Evolutionary conservation across 2,329 filamentous ascomycete species (phyloP).

Genomic region (Calcarisporium arbuscula): DNA sequence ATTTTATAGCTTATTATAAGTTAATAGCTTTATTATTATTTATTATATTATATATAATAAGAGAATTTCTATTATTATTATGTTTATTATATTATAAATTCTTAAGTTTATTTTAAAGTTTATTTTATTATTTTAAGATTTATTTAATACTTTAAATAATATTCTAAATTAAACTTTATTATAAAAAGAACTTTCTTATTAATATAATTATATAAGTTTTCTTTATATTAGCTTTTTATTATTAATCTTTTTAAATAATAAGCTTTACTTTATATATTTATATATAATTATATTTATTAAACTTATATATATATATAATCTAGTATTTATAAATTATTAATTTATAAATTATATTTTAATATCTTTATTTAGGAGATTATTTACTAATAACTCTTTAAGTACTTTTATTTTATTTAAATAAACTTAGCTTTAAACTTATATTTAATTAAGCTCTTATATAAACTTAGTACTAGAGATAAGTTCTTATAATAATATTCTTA

Average conservation of each 20-base stretch:
- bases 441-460: not conserved
- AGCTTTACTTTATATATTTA: not conserved
- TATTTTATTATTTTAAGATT: too few relatives aligned
- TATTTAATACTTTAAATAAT: too few relatives aligned
- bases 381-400: not conserved
- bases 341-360: not conserved
- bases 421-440: not conserved
- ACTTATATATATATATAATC: not conserved
- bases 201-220: not conserved
- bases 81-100: too few relatives aligned
- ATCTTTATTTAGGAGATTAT: not conserved
- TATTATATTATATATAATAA: too few relatives aligned
- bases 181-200: too few relatives aligned
- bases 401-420: not conserved
- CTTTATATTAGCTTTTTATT: not conserved
- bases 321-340: not conserved
- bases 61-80: too few relatives aligned
- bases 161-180: too few relatives aligned
- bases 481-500: not conserved
- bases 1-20: too few relatives aligned
- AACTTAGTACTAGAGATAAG: not conserved
- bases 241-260: not conserved
- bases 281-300: not conserved
- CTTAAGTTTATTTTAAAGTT: too few relatives aligned
- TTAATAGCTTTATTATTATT: too few relatives aligned